Conservation (phyloP, 2,329 filamentous ascomycete genomes). For the Nigrospora oryzae region DNA sequence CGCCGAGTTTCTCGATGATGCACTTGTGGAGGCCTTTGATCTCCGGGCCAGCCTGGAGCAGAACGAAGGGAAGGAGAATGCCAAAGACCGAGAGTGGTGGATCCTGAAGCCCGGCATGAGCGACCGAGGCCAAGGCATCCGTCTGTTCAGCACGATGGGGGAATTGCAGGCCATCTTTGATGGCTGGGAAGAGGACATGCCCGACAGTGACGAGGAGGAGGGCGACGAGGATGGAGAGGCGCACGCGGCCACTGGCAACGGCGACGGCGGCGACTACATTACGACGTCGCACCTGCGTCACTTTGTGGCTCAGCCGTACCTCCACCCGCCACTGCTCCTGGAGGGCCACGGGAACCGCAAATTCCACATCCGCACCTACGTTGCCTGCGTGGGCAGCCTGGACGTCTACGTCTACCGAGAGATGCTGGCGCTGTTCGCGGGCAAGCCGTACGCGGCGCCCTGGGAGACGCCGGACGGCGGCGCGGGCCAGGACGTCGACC, state of each 20-base stretch:
- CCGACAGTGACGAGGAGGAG: constrained; percentile 59
- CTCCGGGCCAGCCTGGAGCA: constrained; percentile 66
- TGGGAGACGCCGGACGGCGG: constrained; percentile 31
- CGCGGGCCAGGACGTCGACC: constrained; percentile 33
- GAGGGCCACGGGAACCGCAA: constrained; percentile 59
- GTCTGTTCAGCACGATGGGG: constrained; percentile 77
- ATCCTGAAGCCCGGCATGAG: constrained; percentile 98
- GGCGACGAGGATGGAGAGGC: constrained; percentile 28
- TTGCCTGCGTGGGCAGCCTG: constrained; percentile 70
- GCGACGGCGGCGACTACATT: constrained; percentile 44
- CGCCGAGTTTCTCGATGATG: constrained; percentile 92
- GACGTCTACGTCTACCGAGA: constrained; percentile 78
- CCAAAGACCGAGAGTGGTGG: constrained; percentile 71
- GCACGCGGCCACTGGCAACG: constrained; percentile 11
- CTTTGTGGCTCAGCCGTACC: constrained; percentile 93
- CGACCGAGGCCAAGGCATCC: constrained; percentile 87
- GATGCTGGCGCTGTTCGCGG: constrained; percentile 92
- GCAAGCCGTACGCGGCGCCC: constrained; percentile 61
- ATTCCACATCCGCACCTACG: constrained; percentile 92
- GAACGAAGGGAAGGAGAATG: constrained; percentile 40
- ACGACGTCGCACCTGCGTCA: constrained; percentile 87
- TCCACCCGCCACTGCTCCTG: constrained; percentile 76
- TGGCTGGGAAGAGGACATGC: constrained; percentile 68
- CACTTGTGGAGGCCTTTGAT: constrained; percentile 83
- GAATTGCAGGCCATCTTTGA: constrained; percentile 86